These are phyloP conservation scores for Fusarium euwallaceae DNA, from an alignment of 2,329 filamentous ascomycete species.

Conservation along the genomic window DNA sequence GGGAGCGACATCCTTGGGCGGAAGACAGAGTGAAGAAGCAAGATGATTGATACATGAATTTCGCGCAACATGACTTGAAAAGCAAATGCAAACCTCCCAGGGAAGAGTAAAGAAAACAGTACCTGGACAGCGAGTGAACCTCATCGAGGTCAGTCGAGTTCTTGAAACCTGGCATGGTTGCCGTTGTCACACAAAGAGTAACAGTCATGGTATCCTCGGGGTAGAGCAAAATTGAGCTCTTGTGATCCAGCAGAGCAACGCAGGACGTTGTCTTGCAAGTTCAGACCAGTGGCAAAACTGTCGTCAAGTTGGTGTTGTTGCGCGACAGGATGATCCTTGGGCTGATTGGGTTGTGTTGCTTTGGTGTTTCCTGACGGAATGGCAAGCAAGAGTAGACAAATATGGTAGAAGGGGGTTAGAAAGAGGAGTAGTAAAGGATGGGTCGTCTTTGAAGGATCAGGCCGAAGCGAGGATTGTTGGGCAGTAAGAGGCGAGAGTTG, in stretches of 20 bases:
- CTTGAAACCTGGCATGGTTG: constrained; percentile 67
- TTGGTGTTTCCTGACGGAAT: constrained; percentile 37
- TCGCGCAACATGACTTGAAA: constrained; percentile 46
- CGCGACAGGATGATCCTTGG: constrained; percentile 48
- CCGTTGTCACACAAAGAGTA: constrained; percentile 62
- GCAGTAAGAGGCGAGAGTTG: constrained; percentile 55
- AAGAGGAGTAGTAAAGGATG: constrained; percentile 39
- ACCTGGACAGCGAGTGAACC: constrained; percentile 72
- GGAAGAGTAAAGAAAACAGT: constrained; percentile 65
- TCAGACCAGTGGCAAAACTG: constrained; percentile 46
- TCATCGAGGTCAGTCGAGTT: constrained; percentile 68
- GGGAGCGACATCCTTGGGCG: constrained; percentile 37
- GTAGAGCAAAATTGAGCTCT: constrained; percentile 49
- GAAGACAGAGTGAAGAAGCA: constrained; percentile 43
- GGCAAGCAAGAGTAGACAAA: constrained; percentile 33
- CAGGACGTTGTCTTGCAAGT: constrained; percentile 45
- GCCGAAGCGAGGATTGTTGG: constrained; percentile 49
- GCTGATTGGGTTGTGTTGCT: constrained; percentile 41
- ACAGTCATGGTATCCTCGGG: constrained; percentile 62
- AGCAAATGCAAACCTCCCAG: constrained; percentile 58
- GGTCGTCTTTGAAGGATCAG: constrained; percentile 44
- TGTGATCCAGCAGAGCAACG: constrained; percentile 48
- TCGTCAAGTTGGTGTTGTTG: constrained; percentile 45
- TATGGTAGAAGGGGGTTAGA: constrained; percentile 26
- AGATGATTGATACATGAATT: constrained; percentile 48